Evolutionary conservation across 352 stramenopile species (phyloP).

Genomic region (Blastocystis hominis): DNA sequence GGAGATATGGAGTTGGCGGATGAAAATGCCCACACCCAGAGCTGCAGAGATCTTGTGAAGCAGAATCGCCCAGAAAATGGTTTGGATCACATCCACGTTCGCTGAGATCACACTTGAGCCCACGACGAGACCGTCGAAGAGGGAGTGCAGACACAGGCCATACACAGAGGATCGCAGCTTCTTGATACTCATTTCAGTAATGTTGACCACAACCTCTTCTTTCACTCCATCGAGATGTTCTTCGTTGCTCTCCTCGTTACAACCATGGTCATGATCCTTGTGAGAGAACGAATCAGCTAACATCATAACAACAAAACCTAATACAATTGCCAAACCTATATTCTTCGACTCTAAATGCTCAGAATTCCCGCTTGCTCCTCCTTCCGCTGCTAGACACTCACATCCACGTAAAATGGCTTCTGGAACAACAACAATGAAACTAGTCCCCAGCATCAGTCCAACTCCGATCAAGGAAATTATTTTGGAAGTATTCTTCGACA

Average conservation of each 20-base stretch:
- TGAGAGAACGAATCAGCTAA: slow-evolving; percentile 20
- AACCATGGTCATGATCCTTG: background rate
- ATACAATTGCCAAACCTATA: slow-evolving; percentile 34
- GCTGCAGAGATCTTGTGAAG: slow-evolving; percentile 35
- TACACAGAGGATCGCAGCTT: background rate
- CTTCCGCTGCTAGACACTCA: background rate
- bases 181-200: background rate
- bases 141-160: slow-evolving; percentile 22
- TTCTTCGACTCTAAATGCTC: slow-evolving; percentile 36
- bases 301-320: slow-evolving; percentile 27
- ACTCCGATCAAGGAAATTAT: slow-evolving; percentile 13
- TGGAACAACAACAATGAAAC: slow-evolving; percentile 34
- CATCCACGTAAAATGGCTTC: slow-evolving; percentile 14
- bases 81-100: background rate
- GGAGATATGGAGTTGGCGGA: slow-evolving; percentile 12
- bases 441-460: slow-evolving; percentile 8
- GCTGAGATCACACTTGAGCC: background rate
- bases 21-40: slow-evolving; percentile 40
- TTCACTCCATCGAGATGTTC: background rate
- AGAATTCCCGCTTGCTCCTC: background rate
- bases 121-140: slow-evolving; percentile 14
- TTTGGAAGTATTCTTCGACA: slow-evolving; percentile 24
- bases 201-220: slow-evolving; percentile 18
- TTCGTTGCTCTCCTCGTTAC: background rate
- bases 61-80: slow-evolving; percentile 14